phyloP scores from a whole-genome alignment of 306 rosid genomes.

The Neltuma alba region DNA sequence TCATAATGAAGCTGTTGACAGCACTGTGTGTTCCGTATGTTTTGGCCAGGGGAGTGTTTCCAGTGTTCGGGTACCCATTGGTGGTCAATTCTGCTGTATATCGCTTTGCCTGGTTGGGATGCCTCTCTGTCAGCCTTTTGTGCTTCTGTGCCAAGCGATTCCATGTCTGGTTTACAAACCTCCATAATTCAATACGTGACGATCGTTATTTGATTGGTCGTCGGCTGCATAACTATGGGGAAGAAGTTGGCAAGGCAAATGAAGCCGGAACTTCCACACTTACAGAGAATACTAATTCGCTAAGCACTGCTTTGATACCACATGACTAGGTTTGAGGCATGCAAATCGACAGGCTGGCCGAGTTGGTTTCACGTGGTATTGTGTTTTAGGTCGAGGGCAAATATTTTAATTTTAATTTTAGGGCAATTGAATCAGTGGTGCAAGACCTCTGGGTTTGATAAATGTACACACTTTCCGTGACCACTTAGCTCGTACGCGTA shows the following conservation, averaged over 20 bases:
- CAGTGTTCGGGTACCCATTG: constrained; percentile 90
- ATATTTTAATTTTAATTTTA: constrained; percentile 2
- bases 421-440: constrained; percentile 39
- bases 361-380: constrained; percentile 26
- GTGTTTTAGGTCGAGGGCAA: not conserved
- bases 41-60: constrained; percentile 91
- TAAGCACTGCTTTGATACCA: constrained; percentile 40
- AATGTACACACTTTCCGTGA: constrained; percentile 22
- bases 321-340: constrained; percentile 66
- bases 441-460: constrained; percentile 13
- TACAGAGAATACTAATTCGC: constrained; percentile 40
- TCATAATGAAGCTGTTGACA: constrained; percentile 91
- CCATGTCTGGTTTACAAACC: constrained; percentile 98
- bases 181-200: constrained; percentile 94
- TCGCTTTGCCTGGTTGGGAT: constrained; percentile 97
- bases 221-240: constrained; percentile 94
- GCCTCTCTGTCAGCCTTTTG: constrained; percentile 80
- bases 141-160: constrained; percentile 95
- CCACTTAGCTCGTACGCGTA: not conserved
- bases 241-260: constrained; percentile 46
- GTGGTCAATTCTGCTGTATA: constrained; percentile 95
- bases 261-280: constrained; percentile 47
- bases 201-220: constrained; percentile 95
- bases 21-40: constrained; percentile 94
- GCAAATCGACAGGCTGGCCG: constrained; percentile 47